Evolutionary conservation across 805 yeast genomes (phyloP), one percentile per base, ranked within the genome.

Genomic region (Pichia occidentalis): DNA sequence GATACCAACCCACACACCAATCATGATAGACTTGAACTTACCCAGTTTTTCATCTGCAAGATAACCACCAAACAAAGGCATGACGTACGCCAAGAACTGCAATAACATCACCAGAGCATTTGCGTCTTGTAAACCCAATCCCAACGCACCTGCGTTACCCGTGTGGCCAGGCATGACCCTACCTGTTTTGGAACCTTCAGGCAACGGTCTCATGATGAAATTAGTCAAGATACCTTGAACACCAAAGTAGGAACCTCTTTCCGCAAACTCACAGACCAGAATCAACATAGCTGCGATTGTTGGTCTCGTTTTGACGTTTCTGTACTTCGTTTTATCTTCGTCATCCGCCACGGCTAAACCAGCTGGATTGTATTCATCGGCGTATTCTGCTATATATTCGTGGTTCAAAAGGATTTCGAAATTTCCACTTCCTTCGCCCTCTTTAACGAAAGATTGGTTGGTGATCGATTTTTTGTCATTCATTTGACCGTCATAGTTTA

Each of bases 171-270:
- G 31, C n/a, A 33, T 27, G 16, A 70, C 67, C 42, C 71, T 70
- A 32, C 73, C 69, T 12, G 62, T 63, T 19, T 67, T 65, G 13
- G 72, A 67, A 31, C 70, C n/a, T n/a, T n/a, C n/a, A n/a, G n/a
- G n/a, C 32, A 71, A 54, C n/a, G 73, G 71, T 56, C 74, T 63
- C 57, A 67, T 71, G 39, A 71, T 64, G 46, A 71, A 71, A 50
- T 72, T 72, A 22, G 70, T 54, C 38, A 71, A 60, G 32, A 67
- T 52, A 47, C 68, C 68, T 27, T 59, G 49, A 8, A 63, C 62
- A 18, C 76, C 73, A 46, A 68, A 72, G 49, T 71, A 72, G 5
- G 76, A 70, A 37, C 73, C 77, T 58, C 77, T 64, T 54, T 72
- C 77, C 14, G 76, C 73, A 47, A 72, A 68, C 48, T 73, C 78